Percentiles rank a stretch among this genome's conserved stretches.
Conservation (phyloP, 371 early-diverging fungal species). For the Basidiobolus meristosporus region DNA sequence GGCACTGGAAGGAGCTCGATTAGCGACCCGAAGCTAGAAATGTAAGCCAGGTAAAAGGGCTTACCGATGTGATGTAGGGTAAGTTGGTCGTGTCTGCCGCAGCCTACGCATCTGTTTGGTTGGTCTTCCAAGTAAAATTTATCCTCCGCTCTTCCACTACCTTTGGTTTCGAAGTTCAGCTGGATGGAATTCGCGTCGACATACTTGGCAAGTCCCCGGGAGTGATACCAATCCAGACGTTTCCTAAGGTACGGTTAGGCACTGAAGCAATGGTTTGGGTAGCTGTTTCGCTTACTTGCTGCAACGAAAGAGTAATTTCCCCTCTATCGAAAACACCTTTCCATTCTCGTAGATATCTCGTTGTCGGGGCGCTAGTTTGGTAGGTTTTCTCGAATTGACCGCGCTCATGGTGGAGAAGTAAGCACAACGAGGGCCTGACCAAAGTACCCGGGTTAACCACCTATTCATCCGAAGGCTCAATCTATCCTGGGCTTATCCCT, state of each 20-base stretch:
- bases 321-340: neutral
- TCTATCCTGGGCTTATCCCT: too few species aligned
- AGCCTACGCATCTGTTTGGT: slow-evolving; percentile 12
- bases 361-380: too few species aligned
- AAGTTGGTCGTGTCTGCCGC: slow-evolving; percentile 8
- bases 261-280: neutral
- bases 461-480: too few species aligned
- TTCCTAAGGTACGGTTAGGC: neutral
- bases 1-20: slow-evolving; percentile 3
- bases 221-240: slow-evolving; percentile 9
- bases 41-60: neutral
- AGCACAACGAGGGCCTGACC: too few species aligned
- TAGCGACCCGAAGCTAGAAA: neutral
- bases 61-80: slow-evolving; percentile 10
- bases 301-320: neutral
- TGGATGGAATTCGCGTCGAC: slow-evolving; percentile 9
- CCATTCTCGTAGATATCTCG: neutral
- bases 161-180: slow-evolving; percentile 11
- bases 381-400: too few species aligned
- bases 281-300: neutral
- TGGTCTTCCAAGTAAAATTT: slow-evolving; percentile 11
- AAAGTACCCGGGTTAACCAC: too few species aligned
- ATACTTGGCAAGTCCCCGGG: slow-evolving; percentile 7
- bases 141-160: slow-evolving; percentile 10
- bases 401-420: too few species aligned